phyloP scores from a whole-genome alignment of 345 rosid genomes.

The Psidium guajava region DNA sequence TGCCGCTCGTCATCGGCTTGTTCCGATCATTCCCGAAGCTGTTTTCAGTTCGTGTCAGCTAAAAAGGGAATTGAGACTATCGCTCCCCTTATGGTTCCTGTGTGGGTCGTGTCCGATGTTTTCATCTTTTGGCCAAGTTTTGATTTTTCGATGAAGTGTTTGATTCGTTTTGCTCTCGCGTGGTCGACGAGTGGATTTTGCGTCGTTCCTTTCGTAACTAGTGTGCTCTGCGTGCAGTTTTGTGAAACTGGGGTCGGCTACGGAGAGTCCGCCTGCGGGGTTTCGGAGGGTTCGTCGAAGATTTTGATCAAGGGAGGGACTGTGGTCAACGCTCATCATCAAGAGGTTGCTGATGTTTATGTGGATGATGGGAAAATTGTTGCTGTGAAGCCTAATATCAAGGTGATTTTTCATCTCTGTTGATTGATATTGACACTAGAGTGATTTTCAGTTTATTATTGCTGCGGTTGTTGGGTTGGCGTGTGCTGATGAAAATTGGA shows the following conservation, averaged over 20 bases:
- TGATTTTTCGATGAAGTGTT: background rate
- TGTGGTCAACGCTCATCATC: slow-evolving; percentile 80
- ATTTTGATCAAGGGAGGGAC: slow-evolving; percentile 82
- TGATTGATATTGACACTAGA: background rate
- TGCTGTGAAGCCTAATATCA: slow-evolving; percentile 60
- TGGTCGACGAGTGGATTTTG: background rate
- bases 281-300: slow-evolving; percentile 31
- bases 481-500: background rate
- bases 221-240: slow-evolving; percentile 24
- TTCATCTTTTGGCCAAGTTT: background rate
- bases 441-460: background rate
- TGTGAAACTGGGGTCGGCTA: slow-evolving; percentile 43
- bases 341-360: slow-evolving; percentile 79
- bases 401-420: slow-evolving; percentile 11
- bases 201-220: background rate
- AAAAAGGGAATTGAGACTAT: background rate
- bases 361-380: slow-evolving; percentile 73
- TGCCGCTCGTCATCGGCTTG: background rate
- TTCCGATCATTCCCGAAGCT: background rate
- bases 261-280: slow-evolving; percentile 33
- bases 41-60: background rate
- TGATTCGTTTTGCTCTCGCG: background rate
- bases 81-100: background rate
- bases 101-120: background rate
- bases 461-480: background rate